phyloP scores from a whole-genome alignment of 768 basidiomycete species.

The Hypholoma sublateritium region DNA sequence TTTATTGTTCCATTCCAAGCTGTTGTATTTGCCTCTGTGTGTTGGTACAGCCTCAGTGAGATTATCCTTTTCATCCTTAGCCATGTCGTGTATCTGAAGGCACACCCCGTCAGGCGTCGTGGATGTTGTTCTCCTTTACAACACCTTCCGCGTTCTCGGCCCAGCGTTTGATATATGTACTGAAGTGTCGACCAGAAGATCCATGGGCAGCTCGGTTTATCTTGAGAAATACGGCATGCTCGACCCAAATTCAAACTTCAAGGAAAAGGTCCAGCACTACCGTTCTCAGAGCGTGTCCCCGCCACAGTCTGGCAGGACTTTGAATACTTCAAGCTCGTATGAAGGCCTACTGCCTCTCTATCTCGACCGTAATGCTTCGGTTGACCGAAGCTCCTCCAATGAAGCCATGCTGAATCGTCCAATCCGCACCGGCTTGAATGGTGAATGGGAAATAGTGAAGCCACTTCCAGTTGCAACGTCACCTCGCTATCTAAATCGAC shows the following conservation, averaged over 20 bases:
- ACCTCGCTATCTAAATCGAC: slow-evolving; percentile 2
- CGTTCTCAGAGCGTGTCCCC: slow-evolving; percentile 14
- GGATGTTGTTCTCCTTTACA: slow-evolving; percentile 66
- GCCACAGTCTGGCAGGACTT: not conserved
- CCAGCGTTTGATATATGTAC: slow-evolving; percentile 44
- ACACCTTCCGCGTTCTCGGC: slow-evolving; percentile 62
- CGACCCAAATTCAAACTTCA: slow-evolving; percentile 7
- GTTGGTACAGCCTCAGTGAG: slow-evolving; percentile 57
- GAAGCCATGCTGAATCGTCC: slow-evolving; percentile 23
- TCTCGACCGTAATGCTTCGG: slow-evolving; percentile 17
- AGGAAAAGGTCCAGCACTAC: slow-evolving; percentile 23
- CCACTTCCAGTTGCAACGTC: slow-evolving; percentile 17
- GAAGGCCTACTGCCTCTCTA: no score
- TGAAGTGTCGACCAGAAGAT: slow-evolving; percentile 28
- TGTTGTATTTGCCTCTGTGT: slow-evolving; percentile 49
- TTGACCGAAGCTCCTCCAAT: slow-evolving; percentile 16
- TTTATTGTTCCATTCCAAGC: slow-evolving; percentile 43
- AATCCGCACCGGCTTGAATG: slow-evolving; percentile 24
- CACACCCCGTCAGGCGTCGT: slow-evolving; percentile 46
- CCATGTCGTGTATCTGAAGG: slow-evolving; percentile 6
- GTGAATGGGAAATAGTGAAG: slow-evolving; percentile 20
- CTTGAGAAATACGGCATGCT: slow-evolving; percentile 16
- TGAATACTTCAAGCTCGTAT: no score
- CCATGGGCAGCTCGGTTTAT: slow-evolving; percentile 24
- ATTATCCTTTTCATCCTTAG: not conserved